phyloP scores from a whole-genome alignment of 768 basidiomycete species.

The Rubroboletus satanas region DNA sequence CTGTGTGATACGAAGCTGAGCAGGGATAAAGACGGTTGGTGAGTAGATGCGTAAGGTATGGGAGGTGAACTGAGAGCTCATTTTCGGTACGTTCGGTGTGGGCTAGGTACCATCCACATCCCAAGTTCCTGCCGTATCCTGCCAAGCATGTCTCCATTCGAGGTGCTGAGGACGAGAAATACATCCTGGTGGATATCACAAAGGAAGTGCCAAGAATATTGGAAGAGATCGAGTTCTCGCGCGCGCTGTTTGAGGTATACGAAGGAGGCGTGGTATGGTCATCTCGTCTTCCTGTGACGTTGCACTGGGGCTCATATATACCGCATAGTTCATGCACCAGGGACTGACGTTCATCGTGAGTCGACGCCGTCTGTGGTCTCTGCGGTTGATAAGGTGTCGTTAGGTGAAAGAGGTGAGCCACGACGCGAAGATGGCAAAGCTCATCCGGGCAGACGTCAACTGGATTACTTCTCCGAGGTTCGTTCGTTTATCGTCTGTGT shows the following conservation, averaged over 20 bases:
- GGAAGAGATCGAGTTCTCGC: slow-evolving; percentile 80
- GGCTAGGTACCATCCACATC: slow-evolving; percentile 75
- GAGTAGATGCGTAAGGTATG: slow-evolving; percentile 12
- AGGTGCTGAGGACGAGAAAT: slow-evolving; percentile 74
- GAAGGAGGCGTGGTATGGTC: slow-evolving; percentile 76
- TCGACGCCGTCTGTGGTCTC: not conserved
- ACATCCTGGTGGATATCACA: slow-evolving; percentile 65
- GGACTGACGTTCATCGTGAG: slow-evolving; percentile 75
- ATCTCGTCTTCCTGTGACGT: not conserved
- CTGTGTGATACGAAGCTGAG: slow-evolving; percentile 59
- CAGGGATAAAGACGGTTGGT: slow-evolving; percentile 82
- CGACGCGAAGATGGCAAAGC: slow-evolving; percentile 66
- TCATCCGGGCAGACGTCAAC: slow-evolving; percentile 72
- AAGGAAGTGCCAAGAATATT: slow-evolving; percentile 43
- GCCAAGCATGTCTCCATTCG: slow-evolving; percentile 70
- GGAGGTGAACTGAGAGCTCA: not conserved
- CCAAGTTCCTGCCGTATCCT: slow-evolving; percentile 76
- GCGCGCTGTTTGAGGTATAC: slow-evolving; percentile 85
- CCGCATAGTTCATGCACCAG: slow-evolving; percentile 77
- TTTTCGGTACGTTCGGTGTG: not conserved
- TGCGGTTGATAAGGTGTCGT: slow-evolving; percentile 1
- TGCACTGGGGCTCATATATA: no score
- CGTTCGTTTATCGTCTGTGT: slow-evolving; percentile 1
- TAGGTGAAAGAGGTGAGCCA: slow-evolving; percentile 80
- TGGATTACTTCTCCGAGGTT: slow-evolving; percentile 77